phyloP scores from a whole-genome alignment of 352 stramenopile species.

The Aphanomyces euteiches region DNA sequence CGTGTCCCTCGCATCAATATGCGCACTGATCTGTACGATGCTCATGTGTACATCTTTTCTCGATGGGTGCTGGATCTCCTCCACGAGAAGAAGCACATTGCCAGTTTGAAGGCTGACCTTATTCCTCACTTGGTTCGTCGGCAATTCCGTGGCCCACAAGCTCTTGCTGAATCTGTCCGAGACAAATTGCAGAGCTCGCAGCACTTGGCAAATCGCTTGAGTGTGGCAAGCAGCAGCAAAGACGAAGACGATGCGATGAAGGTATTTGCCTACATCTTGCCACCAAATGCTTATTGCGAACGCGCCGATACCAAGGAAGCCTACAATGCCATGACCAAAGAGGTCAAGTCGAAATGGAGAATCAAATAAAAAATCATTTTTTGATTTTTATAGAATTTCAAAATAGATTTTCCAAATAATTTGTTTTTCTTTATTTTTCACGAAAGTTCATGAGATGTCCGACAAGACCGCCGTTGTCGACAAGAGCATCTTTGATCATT shows the following conservation, averaged over 20 bases:
- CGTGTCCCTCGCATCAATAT: slow-evolving; percentile 64
- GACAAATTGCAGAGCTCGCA: slow-evolving; percentile 53
- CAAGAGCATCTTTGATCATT: not conserved
- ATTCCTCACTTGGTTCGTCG: slow-evolving; percentile 71
- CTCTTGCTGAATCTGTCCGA: slow-evolving; percentile 51
- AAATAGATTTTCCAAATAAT: not conserved
- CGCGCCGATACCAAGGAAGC: slow-evolving; percentile 69
- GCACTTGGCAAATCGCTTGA: slow-evolving; percentile 56
- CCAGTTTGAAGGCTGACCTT: slow-evolving; percentile 78
- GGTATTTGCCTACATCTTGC: slow-evolving; percentile 70
- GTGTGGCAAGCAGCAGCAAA: slow-evolving; percentile 47
- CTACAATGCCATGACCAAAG: slow-evolving; percentile 67
- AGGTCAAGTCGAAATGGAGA: slow-evolving; percentile 53
- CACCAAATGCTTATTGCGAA: slow-evolving; percentile 70
- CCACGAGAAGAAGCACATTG: slow-evolving; percentile 80
- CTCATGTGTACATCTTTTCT: slow-evolving; percentile 83
- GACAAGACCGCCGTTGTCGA: no score
- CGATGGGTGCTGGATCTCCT: slow-evolving; percentile 77
- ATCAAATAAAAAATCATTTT: slow-evolving; percentile 10
- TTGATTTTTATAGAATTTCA: not conserved
- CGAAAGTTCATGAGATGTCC: no score
- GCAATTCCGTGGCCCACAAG: slow-evolving; percentile 66
- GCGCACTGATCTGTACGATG: slow-evolving; percentile 76
- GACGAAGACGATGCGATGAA: slow-evolving; percentile 66
- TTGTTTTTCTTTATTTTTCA: not conserved